These are phyloP conservation scores for Nakaseomyces nivariensis DNA, from an alignment of 1,139 yeast species.

Conservation along the genomic window DNA sequence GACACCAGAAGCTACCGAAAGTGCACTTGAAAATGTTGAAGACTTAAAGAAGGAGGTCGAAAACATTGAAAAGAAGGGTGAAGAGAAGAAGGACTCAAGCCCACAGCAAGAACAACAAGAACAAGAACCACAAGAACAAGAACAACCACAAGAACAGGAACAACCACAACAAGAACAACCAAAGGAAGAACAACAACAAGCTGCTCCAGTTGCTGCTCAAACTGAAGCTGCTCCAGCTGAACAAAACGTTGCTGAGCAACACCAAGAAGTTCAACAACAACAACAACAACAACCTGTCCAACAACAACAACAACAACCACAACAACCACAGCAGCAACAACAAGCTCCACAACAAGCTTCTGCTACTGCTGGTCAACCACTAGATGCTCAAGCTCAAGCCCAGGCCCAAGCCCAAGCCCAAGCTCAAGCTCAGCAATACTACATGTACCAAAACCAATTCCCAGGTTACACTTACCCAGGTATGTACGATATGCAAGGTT, in stretches of 20 bases:
- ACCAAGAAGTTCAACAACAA: constrained; percentile 4
- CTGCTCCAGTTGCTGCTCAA: constrained; percentile 5
- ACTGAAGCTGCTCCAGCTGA: constrained; percentile 3
- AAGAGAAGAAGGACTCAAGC: constrained; percentile 4
- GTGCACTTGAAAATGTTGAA: constrained; percentile 6
- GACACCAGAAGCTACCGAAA: constrained; percentile 3
- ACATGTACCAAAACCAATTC: constrained; percentile 29
- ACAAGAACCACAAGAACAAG: constrained; percentile 5
- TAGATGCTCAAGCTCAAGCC: constrained; percentile 14
- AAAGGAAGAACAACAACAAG: constrained; percentile 6
- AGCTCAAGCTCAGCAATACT: constrained; percentile 27
- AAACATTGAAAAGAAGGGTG: constrained; percentile 1
- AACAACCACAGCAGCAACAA: constrained; percentile 4
- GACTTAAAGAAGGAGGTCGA: constrained; percentile 6
- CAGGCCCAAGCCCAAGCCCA: constrained; percentile 13
- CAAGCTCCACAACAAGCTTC: constrained; percentile 9
- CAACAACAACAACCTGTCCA: constrained; percentile 7
- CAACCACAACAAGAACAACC: constrained; percentile 7
- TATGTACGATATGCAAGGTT: constrained; percentile 27
- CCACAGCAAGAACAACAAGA: neutral
- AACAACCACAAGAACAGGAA: constrained; percentile 9
- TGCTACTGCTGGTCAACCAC: constrained; percentile 16
- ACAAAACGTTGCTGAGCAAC: constrained; percentile 5
- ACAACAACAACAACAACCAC: constrained; percentile 5
- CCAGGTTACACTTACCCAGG: constrained; percentile 33